Base-by-base conservation (phyloP, 768 basidiomycete genomes). In the Leccinum truebloodii region DNA sequence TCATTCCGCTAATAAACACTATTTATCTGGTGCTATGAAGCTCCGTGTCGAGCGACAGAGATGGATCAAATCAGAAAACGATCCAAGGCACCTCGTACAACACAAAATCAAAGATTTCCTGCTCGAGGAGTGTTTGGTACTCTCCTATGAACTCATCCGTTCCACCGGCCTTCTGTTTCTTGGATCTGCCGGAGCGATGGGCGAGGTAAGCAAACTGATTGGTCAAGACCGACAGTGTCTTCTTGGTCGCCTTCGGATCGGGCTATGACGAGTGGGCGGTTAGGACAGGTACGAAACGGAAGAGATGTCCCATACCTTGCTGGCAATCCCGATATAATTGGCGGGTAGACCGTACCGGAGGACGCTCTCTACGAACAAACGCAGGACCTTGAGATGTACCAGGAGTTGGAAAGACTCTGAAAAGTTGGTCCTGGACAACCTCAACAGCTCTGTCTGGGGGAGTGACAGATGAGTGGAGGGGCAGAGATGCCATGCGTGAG, bases 41-140 rank as follows among this genome's bases (percentile, higher is more conserved):
- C 24, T 50, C 3, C 6, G 26, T 24, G 48, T 56, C 13, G 14
- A 34, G 13, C 24, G 12, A 53, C 20, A n/a, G 16, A 26, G 28
- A 24, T 26, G 14, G 3, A 20, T 20, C 22, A 12, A 2, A 7
- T 79, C 79, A 89, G 67, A 84, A 81, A 41, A 88, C 77, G 66
- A 97, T 90, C 90, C 91, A 94, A 34, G 93, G 94, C 56, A 99
- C 84, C 74, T 98, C 96, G 71, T 88, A 95, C 70, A 96, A 71
- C 24, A 98, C 93, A 69, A 98, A 99, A 75, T 96, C 94, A 72
- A 90, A 94, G 72, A 90, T 92, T 74, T 99, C 96, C 73, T 95
- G 91, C 70, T 99, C 97, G 81, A 99, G 84, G 39, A 99, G 77
- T 13, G 86, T 84, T 72, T 94, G 92, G 73, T 91, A 99, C 74